These are phyloP conservation scores for Solanum etuberosum DNA, from an alignment of 257 asterid species.

Conservation along the genomic window DNA sequence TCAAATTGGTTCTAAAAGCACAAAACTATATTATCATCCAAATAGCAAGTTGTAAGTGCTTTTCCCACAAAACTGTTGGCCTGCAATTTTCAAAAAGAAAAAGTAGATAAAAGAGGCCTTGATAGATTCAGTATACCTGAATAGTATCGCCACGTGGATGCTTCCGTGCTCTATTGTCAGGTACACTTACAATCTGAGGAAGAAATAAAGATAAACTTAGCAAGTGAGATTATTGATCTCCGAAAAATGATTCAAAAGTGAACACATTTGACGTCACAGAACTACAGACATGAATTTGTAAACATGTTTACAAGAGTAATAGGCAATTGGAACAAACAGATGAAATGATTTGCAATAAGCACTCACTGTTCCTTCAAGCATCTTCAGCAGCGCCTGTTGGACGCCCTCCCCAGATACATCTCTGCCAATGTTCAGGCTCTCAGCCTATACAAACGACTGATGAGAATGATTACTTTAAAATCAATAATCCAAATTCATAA, in stretches of 20 bases:
- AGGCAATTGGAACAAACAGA: background rate
- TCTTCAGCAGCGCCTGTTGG: slow-evolving; percentile 86
- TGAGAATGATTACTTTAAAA: background rate
- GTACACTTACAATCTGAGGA: slow-evolving; percentile 66
- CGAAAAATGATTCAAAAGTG: background rate
- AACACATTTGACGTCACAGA: background rate
- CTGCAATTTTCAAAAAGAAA: background rate
- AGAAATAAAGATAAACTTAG: background rate
- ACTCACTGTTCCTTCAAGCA: slow-evolving; percentile 97
- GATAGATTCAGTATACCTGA: slow-evolving; percentile 44
- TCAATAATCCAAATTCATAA: background rate
- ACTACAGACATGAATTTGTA: background rate
- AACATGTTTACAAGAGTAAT: background rate
- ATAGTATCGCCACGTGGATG: slow-evolving; percentile 49
- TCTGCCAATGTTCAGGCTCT: slow-evolving; percentile 60
- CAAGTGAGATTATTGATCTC: background rate
- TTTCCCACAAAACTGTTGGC: background rate
- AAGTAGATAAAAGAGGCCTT: background rate
- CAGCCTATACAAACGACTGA: slow-evolving; percentile 48
- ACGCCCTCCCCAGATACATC: slow-evolving; percentile 98
- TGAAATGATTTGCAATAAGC: slow-evolving; percentile 2
- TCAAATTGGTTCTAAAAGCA: background rate
- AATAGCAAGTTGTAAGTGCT: background rate
- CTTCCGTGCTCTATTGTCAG: slow-evolving; percentile 63
- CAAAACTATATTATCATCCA: background rate